Evolutionary conservation across 148 eudicot genomes (phyloP), one percentile per base, ranked within the genome.

Genomic region (Hydrangea macrophylla): DNA sequence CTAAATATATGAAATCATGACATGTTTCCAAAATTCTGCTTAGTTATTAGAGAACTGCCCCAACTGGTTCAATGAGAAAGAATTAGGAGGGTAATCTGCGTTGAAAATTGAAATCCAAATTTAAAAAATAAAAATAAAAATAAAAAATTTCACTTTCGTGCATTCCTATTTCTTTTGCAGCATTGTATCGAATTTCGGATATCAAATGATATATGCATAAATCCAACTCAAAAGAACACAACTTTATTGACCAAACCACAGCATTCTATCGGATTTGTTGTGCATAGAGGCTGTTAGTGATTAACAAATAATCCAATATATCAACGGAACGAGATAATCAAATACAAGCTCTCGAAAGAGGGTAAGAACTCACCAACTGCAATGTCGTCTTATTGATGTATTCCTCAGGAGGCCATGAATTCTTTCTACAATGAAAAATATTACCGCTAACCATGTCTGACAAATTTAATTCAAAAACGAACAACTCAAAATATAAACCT

Each of bases 331-430:
- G n/a, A n/a, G n/a, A n/a, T n/a, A n/a, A n/a, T n/a, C 20, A 48
- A 48, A 1, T 17, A 35, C 15, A 56, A 55, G 30, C 36, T 25
- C n/a, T n/a, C n/a, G 22, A 51, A 35, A 70, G 26, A 3, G 12
- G 33, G 26, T 57, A 61, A 57, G n/a, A 58, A 62, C 83, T 73
- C 71, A 91, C 99, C 92, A 90, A 67, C 64, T 88, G 92, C 80
- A 94, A 75, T 45, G 97, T 85, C 18, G 76, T 57, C 66, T 81
- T 75, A 78, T 74, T 82, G 40, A 94, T 78, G 75, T 90, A 94
- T 70, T 94, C 99, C 63, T 88, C 88, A 0, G 96, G 88, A 31
- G 99, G 97, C 99, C 99, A 94, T 32, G 99, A 88, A 79, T 73
- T 85, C 83, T 80, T 94, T 73, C 81, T 94, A 76, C 75, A 76